These are phyloP conservation scores for Alternaria sp. DNA, from an alignment of 2,329 filamentous ascomycete species.

Conservation along the genomic window DNA sequence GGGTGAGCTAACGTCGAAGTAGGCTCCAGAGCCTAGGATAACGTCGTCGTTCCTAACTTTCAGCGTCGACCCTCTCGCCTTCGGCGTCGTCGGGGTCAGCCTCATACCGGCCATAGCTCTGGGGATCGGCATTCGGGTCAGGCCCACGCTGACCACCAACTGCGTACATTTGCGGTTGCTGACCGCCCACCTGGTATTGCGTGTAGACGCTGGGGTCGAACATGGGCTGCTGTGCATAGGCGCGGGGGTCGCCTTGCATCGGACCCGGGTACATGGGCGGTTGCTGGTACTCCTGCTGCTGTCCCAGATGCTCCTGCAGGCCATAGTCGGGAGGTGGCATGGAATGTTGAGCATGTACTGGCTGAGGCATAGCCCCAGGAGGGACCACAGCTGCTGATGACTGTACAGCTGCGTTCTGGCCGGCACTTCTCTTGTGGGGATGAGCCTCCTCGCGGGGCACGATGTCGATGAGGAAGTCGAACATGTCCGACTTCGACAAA, in stretches of 20 bases:
- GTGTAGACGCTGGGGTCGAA: constrained; percentile 87
- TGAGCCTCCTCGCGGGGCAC: constrained; percentile 94
- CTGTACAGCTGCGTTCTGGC: constrained; percentile 47
- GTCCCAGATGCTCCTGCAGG: constrained; percentile 64
- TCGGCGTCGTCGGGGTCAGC: constrained; percentile 50
- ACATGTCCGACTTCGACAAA: constrained; percentile 98
- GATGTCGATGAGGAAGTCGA: constrained; percentile 99
- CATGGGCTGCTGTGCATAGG: constrained; percentile 81
- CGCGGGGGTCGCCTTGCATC: constrained; percentile 74
- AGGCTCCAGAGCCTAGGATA: not conserved
- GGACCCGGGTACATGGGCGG: constrained; percentile 82
- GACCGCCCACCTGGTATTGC: constrained; percentile 77
- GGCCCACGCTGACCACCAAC: constrained; percentile 46
- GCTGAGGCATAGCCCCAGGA: constrained; percentile 49
- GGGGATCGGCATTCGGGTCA: constrained; percentile 47
- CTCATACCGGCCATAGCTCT: constrained; percentile 46
- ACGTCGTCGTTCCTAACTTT: constrained; percentile 20
- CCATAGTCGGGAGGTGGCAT: constrained; percentile 65
- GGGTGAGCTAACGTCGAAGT: not conserved
- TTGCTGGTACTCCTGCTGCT: constrained; percentile 74
- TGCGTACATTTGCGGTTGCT: constrained; percentile 67
- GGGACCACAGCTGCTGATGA: constrained; percentile 50
- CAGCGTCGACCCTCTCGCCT: constrained; percentile 50
- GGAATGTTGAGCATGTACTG: constrained; percentile 56
- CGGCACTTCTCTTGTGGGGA: constrained; percentile 72